Percentiles rank a stretch among this genome's conserved stretches.
Conservation (phyloP, 2,329 filamentous ascomycete species). For the Fusarium drepaniforme region DNA sequence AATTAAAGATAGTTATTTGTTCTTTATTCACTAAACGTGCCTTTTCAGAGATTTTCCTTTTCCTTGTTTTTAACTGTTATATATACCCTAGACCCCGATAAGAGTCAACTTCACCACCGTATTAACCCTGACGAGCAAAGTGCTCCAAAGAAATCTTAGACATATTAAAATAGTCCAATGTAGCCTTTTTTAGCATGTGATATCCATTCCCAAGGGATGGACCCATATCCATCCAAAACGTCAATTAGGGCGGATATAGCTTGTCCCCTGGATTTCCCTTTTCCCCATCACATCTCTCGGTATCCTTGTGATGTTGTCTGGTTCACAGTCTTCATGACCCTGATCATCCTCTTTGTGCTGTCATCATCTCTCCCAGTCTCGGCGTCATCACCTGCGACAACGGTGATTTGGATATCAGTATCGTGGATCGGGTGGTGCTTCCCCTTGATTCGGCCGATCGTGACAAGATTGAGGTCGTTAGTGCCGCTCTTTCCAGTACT, state of each 20-base stretch:
- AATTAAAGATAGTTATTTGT: not conserved
- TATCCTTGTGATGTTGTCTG: not conserved
- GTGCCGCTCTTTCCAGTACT: not conserved
- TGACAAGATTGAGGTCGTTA: slow-evolving; percentile 8
- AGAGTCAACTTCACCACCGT: not conserved
- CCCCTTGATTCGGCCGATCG: slow-evolving; percentile 11
- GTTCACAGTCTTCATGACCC: slow-evolving; percentile 3
- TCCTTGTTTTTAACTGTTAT: not conserved
- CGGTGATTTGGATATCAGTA: not conserved
- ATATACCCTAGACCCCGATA: not conserved
- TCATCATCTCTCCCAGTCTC: slow-evolving; percentile 15
- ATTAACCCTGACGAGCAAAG: not conserved
- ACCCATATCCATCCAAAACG: not conserved
- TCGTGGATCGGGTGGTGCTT: slow-evolving; percentile 8
- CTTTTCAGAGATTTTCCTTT: not conserved
- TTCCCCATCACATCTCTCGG: not conserved
- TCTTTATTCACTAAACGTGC: not conserved
- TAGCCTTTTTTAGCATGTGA: not conserved
- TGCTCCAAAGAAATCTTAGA: not conserved
- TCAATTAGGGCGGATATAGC: not conserved
- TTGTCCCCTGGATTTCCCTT: not conserved
- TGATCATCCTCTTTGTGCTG: slow-evolving; percentile 22
- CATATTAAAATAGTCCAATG: not conserved
- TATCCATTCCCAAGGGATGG: not conserved
- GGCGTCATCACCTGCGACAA: not conserved